Evolutionary conservation across 805 yeast genomes (phyloP), one percentile per base, ranked within the genome.

Genomic region (Kregervanrija pseudodelftensis): DNA sequence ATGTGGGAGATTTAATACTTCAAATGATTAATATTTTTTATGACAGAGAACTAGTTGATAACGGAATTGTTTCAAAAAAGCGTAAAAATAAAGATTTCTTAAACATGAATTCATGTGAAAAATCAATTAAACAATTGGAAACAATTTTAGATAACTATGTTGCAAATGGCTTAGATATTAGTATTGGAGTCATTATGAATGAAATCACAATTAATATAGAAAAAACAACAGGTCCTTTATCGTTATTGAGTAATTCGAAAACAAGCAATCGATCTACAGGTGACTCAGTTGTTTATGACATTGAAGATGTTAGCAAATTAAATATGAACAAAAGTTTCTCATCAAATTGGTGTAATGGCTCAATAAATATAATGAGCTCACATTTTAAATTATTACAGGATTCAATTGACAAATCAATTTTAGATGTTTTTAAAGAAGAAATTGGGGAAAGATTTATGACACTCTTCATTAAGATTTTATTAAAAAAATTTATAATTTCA

Each of bases 361-460:
- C 77, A 3, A 77, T 87, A 3, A 67, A 70, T 15, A 68, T 90
- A 17, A 62, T 93, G 44, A 75, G 76, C 11, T 77, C 80, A 12
- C 95, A 91, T 58, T 79, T 90, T 49, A 77, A 76, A 45, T 65
- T 90, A 45, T 66, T 91, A 37, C 78, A 76, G 13, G 95, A 89
- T 2, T 76, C 93, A 5, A 86, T 96, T 0, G 98, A 91, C 44
- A 86, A 83, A 58, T 76, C 88, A 1, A 82, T 95, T 11, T 75
- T 90, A 22, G 98, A 90, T 53, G 95, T 91, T 0, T 93, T 89
- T 58, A 93, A 90, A 55, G 95, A 90, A 58, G 99, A 93, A 57
- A 81, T 91, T 32, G 96, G 96, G 0, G 86, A 88, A 60, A 63
- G 98, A 37, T 82, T 93, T 48, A 88, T 87, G 57, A 80, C 76